Conservation (phyloP, 768 basidiomycete species). For the Paxillus rubicundulus region DNA sequence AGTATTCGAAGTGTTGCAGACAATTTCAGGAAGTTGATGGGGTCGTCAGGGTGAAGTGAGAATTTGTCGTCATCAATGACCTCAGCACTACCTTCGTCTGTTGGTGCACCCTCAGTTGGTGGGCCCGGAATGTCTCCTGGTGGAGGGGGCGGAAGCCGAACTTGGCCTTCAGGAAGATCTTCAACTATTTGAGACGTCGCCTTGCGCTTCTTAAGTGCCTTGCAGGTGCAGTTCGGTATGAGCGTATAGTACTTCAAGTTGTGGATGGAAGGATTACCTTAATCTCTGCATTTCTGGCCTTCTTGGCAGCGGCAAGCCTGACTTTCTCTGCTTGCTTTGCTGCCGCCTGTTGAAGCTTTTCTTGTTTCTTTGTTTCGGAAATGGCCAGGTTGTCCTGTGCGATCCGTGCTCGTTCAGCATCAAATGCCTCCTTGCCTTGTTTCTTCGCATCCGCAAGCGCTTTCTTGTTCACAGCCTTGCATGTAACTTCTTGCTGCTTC, state of each 20-base stretch:
- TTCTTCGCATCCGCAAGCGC: neutral
- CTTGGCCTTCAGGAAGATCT: neutral
- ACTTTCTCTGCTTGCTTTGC: neutral
- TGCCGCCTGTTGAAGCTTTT: neutral
- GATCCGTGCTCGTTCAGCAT: slow-evolving; percentile 1
- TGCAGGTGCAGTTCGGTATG: neutral
- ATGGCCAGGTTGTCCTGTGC: neutral
- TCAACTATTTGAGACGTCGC: neutral
- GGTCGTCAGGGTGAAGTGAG: slow-evolving; percentile 15
- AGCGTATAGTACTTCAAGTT: neutral
- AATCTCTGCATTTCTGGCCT: neutral
- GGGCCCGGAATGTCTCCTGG: no score
- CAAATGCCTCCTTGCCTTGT: neutral
- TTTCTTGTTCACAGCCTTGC: neutral
- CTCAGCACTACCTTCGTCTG: neutral
- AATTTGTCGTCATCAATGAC: neutral
- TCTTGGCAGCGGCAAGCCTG: neutral
- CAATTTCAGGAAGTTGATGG: slow-evolving; percentile 21
- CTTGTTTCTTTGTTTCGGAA: neutral
- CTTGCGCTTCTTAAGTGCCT: neutral
- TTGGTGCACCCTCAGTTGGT: no score
- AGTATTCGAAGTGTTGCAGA: slow-evolving; percentile 14
- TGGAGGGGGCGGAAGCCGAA: neutral
- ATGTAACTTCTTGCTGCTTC: neutral
- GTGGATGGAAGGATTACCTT: neutral